Evolutionary conservation across 371 early-diverging fungal species (phyloP), one percentile per base, ranked within the genome.

Genomic region (Mortierella sp.): DNA sequence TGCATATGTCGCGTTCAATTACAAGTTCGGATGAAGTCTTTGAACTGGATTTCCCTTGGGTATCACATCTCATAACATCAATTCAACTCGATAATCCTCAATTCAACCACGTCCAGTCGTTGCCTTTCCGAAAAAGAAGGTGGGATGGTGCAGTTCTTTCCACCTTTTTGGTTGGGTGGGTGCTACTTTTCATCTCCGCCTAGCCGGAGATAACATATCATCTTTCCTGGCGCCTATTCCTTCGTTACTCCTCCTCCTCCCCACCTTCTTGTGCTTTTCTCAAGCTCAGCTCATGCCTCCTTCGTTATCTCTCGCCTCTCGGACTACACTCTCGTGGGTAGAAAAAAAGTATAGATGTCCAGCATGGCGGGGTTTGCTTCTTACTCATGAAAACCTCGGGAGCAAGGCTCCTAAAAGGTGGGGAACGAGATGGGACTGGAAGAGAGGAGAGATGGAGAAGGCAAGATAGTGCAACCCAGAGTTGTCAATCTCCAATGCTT

Each of bases 141-240:
- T 31, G 26, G 19, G 14, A 28, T 28, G 28, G 28, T n/a, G 58
- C 7, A 31, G 28, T 16, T 60, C 28, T 11, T 31, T 60, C 14
- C 13, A 11, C 31, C 24, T 54, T 21, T 54, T 54, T 54, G 54
- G 54, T 54, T 70, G 24, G 19, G 2, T 34, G 42, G 57, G n/a
- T 57, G 26, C 24, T 21, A 5, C 3, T 21, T 26, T 65, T 65
- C 65, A 65, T 65, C 65, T 65, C 65, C 65, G 65, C 34, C 65
- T 38, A 38, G 24, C 34, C 38, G 65, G 38, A 65, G 65, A 65
- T 65, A 65, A 38, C 65, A 65, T 60, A 60, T 75, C 60, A 75
- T 47, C n/a, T 55, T 9, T 54, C 45, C 42, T 55, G 31, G 21
- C 55, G 13, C n/a, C 42, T 26, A 38, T 8, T 55, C 8, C 0